Evolutionary conservation across 805 yeast genomes (phyloP), one percentile per base, ranked within the genome.

Genomic region (Teunomyces pallodes): DNA sequence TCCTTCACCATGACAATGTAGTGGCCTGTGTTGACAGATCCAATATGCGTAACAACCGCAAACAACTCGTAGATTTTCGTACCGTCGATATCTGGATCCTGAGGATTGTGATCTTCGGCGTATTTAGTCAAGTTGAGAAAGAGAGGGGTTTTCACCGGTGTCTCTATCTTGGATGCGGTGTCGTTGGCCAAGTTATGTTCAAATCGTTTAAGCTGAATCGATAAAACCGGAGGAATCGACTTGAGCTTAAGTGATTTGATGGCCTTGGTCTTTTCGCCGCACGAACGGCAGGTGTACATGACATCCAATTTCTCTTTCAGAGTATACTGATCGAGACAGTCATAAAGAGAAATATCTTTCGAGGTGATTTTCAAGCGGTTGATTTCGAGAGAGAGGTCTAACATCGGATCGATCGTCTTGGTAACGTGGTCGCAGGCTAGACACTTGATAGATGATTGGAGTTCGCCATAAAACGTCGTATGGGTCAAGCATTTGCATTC

Each of bases 11-110:
- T 76, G 13, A 94, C 85, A 10, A 91, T 79, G 64, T 94, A 94
- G 65, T 94, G 99, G 9, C 99, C 99, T 1, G 97, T 94, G 62
- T 90, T 90, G 5, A 92, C 94, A 14, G 92, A 84, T 1, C 99
- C 99, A 30, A 83, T 83, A 65, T 94, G 99, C 57, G 90, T 83
- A 8, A 94, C 86, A 29, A 91, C 81, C 1, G 92, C 96, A 66
- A 84, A 90, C 36, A 94, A 75, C 66, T 92, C 97, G 66, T 87
- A 92, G 1, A 82, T 66, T 46, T 74, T 67, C 28, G 75, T 56
- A 9, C 55, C 57, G 29, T 60, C 68, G 14, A 67, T 59, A 36
- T 40, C 48, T 42, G 47, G 42, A 46, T 50, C 32, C 14, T 40
- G 51, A 2, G 45, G 47, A 4, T 35, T 46, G 36, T 44, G 43